phyloP scores from a whole-genome alignment of 306 rosid genomes.

The Clitoria ternatea region DNA sequence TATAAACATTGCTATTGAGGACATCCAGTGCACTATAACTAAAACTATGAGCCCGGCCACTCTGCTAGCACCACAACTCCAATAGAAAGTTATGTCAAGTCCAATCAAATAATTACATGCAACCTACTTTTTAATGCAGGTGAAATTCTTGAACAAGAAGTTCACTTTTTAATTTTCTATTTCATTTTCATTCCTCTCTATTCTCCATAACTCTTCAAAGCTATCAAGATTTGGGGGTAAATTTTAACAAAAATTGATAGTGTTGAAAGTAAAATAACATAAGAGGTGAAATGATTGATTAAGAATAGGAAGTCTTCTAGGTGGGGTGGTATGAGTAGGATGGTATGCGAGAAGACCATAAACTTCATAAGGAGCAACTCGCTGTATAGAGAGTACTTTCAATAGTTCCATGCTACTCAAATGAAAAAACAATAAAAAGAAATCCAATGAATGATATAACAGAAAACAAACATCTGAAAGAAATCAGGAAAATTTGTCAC shows the following conservation, averaged over 20 bases:
- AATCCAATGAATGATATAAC: not conserved
- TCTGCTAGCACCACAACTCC: not conserved
- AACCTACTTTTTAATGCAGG: not conserved
- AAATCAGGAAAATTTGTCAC: constrained; percentile 35
- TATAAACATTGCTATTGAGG: not conserved
- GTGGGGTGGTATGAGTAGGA: not conserved
- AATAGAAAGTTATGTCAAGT: not conserved
- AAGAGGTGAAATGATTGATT: not conserved
- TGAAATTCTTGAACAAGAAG: constrained; percentile 1
- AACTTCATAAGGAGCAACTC: not conserved
- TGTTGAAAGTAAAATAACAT: not conserved
- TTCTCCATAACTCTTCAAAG: not conserved
- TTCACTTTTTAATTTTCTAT: not conserved
- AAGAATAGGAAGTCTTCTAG: not conserved
- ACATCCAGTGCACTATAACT: not conserved
- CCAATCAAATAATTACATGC: not conserved
- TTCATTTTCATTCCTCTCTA: not conserved
- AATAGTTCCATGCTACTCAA: not conserved
- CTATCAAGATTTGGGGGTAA: not conserved
- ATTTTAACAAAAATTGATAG: not conserved
- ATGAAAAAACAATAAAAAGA: not conserved
- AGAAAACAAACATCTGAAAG: not conserved
- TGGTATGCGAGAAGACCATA: not conserved
- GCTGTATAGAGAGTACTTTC: not conserved
- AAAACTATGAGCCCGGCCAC: not conserved